A percentile compares a stretch with the other conserved stretches of the same genome.
These are phyloP conservation scores for Hymenochaete sp. DNA, from an alignment of 1,284 basidiomycete species.

Conservation along the genomic window DNA sequence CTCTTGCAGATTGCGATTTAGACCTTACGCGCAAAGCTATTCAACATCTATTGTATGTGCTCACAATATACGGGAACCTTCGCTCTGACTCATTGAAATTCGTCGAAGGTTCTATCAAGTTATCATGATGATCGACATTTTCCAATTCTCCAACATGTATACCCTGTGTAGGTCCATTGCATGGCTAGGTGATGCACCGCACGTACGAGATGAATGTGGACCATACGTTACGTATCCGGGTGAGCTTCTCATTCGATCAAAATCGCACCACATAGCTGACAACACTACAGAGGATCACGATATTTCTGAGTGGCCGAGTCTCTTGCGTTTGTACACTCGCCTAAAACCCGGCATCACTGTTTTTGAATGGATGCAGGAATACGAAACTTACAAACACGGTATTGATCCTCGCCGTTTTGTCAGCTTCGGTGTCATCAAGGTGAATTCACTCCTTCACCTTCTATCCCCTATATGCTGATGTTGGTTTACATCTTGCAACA, in stretches of 20 bases:
- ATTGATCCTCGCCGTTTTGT: slow-evolving; percentile 92
- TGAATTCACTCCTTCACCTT: slow-evolving; percentile 22
- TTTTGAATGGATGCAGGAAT: slow-evolving; percentile 81
- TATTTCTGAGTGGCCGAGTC: slow-evolving; percentile 72
- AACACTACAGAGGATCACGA: slow-evolving; percentile 33
- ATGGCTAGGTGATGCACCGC: slow-evolving; percentile 74
- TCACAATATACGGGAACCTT: neutral
- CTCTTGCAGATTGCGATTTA: slow-evolving; percentile 86
- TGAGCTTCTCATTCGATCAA: slow-evolving; percentile 22
- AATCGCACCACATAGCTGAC: neutral
- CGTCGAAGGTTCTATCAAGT: slow-evolving; percentile 87
- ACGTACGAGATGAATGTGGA: slow-evolving; percentile 83
- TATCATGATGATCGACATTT: slow-evolving; percentile 92
- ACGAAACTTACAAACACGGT: slow-evolving; percentile 62
- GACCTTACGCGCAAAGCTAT: slow-evolving; percentile 81
- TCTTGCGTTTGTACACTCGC: slow-evolving; percentile 80
- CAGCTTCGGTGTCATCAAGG: slow-evolving; percentile 99
- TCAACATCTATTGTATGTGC: slow-evolving; percentile 79
- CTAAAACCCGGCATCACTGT: slow-evolving; percentile 82
- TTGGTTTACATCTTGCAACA: slow-evolving; percentile 2
- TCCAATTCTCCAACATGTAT: slow-evolving; percentile 98
- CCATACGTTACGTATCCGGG: slow-evolving; percentile 79
- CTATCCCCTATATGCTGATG: neutral
- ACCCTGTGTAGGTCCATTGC: slow-evolving; percentile 78
- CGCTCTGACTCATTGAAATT: neutral